Evolutionary conservation across 2,329 filamentous ascomycete genomes (phyloP).

Genomic region (Hirsutella rhossiliensis): DNA sequence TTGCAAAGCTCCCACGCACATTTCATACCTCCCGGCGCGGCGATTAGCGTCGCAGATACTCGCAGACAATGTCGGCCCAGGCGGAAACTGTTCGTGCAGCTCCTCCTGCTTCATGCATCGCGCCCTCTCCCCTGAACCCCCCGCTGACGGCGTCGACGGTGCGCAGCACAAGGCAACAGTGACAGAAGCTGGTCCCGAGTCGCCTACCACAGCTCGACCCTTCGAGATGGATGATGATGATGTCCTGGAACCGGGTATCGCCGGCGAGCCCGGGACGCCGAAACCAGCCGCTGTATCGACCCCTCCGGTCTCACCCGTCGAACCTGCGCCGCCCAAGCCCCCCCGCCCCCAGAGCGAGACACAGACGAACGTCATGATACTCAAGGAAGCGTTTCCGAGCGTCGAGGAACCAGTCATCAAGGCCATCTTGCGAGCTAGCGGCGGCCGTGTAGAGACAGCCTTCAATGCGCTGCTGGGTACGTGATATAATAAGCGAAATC

Average conservation of each 20-base stretch:
- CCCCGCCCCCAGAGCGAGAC: conserved; percentile 70
- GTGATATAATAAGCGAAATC: not conserved
- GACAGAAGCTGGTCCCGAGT: conserved; percentile 39
- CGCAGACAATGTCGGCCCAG: conserved; percentile 27
- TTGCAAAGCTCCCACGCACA: too few relatives aligned
- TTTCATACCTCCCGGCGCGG: too few relatives aligned
- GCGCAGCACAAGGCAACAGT: conserved; percentile 30
- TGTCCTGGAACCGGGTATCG: conserved; percentile 45
- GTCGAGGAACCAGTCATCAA: conserved; percentile 74
- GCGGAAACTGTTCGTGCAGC: conserved; percentile 28
- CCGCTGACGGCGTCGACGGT: conserved; percentile 10
- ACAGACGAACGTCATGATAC: conserved; percentile 74
- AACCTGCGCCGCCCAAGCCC: conserved; percentile 61
- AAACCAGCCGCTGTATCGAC: conserved; percentile 18
- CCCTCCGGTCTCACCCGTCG: conserved; percentile 4
- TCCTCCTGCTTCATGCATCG: not conserved
- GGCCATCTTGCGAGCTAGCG: conserved; percentile 77
- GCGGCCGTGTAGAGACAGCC: conserved; percentile 78
- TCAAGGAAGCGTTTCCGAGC: conserved; percentile 86
- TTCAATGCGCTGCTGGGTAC: conserved; percentile 87
- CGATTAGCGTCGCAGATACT: too few relatives aligned
- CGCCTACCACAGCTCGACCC: conserved; percentile 51
- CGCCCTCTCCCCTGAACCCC: conserved; percentile 5
- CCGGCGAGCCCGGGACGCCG: conserved; percentile 27
- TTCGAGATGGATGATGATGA: conserved; percentile 62